phyloP scores from a whole-genome alignment of 306 rosid species.

The Gillenia trifoliata region DNA sequence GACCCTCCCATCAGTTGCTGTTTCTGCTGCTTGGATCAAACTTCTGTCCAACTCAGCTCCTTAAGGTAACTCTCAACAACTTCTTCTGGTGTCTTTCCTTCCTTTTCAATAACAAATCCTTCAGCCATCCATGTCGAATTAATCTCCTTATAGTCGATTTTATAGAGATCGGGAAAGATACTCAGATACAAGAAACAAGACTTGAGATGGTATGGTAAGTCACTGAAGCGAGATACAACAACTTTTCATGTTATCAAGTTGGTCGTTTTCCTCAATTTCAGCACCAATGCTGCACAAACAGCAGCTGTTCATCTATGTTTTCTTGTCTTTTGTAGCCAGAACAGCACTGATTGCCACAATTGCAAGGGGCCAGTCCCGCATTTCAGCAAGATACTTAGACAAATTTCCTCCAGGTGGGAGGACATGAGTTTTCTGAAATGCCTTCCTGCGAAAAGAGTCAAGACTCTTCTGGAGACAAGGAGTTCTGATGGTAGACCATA shows the following conservation, averaged over 20 bases:
- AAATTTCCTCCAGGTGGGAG: slow-evolving; percentile 29
- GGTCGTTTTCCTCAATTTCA: slow-evolving; percentile 35
- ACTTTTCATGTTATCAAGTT: slow-evolving; percentile 36
- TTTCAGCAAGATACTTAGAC: slow-evolving; percentile 27
- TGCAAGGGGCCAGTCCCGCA: slow-evolving; percentile 70
- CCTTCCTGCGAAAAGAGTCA: slow-evolving; percentile 39
- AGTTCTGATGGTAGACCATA: slow-evolving; percentile 26
- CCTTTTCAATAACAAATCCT: slow-evolving; percentile 46
- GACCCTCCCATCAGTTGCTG: slow-evolving; percentile 9
- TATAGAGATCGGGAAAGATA: slow-evolving; percentile 39
- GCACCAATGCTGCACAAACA: slow-evolving; percentile 28
- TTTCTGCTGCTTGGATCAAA: slow-evolving; percentile 32
- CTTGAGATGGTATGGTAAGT: slow-evolving; percentile 57
- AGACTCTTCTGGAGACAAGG: slow-evolving; percentile 36
- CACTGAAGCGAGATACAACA: slow-evolving; percentile 54
- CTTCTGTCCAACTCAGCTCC: slow-evolving; percentile 52
- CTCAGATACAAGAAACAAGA: slow-evolving; percentile 52
- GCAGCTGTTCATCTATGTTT: slow-evolving; percentile 44
- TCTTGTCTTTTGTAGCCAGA: slow-evolving; percentile 44
- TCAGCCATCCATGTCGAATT: slow-evolving; percentile 60
- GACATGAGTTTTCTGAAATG: slow-evolving; percentile 43
- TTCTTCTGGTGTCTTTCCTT: slow-evolving; percentile 45
- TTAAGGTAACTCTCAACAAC: slow-evolving; percentile 55
- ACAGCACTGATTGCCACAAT: slow-evolving; percentile 50
- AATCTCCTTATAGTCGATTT: slow-evolving; percentile 35